A percentile compares a stretch with the other conserved stretches of the same genome.
phyloP scores from a whole-genome alignment of 2,329 filamentous ascomycete genomes.

The Colletotrichum cuscutae region DNA sequence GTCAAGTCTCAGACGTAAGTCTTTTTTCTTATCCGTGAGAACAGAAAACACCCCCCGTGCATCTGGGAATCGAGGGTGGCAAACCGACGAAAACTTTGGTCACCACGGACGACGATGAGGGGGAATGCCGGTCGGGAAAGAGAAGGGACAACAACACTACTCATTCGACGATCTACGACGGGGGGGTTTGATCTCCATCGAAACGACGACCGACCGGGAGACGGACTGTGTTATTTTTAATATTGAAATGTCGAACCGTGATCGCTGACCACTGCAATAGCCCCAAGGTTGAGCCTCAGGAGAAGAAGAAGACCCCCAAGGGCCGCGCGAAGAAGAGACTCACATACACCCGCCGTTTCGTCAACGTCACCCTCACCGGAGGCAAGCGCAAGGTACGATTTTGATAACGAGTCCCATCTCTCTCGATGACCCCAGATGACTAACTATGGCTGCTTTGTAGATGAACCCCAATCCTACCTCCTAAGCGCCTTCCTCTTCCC shows the following conservation, averaged over 20 bases:
- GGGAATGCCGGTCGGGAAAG: neutral
- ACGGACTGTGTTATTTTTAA: neutral
- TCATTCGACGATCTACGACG: neutral
- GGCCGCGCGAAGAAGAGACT: slow-evolving; percentile 97
- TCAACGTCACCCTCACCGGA: slow-evolving; percentile 96
- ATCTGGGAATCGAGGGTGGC: slow-evolving; percentile 7
- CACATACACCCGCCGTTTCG: slow-evolving; percentile 96
- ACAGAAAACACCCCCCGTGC: neutral
- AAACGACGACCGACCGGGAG: neutral
- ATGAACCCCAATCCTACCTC: slow-evolving; percentile 55
- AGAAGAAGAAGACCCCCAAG: slow-evolving; percentile 98
- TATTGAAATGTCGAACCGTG: neutral
- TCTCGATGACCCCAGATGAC: neutral
- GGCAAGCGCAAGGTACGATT: slow-evolving; percentile 93
- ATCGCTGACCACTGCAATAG: slow-evolving; percentile 28
- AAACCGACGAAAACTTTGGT: neutral
- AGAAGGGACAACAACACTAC: neutral
- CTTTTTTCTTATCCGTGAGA: slow-evolving; percentile 20
- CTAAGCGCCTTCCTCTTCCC: slow-evolving; percentile 41
- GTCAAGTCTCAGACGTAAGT: slow-evolving; percentile 90
- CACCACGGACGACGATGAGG: slow-evolving; percentile 13
- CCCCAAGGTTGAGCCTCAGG: slow-evolving; percentile 81
- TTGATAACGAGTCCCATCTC: neutral
- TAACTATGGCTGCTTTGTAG: slow-evolving; percentile 40
- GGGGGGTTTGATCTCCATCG: neutral